Evolutionary conservation across 2,329 filamentous ascomycete genomes (phyloP), one percentile per base, ranked within the genome.

Genomic region (Clarireedia hainanense): DNA sequence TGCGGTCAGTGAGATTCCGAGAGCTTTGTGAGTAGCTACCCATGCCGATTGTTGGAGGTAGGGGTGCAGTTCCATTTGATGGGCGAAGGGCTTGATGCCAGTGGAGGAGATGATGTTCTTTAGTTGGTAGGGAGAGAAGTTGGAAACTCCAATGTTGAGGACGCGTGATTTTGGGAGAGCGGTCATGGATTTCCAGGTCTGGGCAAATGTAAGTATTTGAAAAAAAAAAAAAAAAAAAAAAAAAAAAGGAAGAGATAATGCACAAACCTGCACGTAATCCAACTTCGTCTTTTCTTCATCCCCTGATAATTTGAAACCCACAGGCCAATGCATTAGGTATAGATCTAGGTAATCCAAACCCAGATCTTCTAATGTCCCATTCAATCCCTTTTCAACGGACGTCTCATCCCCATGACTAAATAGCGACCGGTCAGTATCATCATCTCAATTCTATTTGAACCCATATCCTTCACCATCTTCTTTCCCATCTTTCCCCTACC

Each of bases 31-130:
- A 47, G 63, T 64, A 7, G 59, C 34, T 15, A 64, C 52, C 56
- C 64, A 68, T 2, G 56, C 40, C 1, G 60, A 52, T 24, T 85
- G 88, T 2, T 86, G 86, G 75, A 86, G 84, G 74, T 86, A 86
- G 27, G 86, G 88, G 73, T 91, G 87, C 15, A 91, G 78, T 72
- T 91, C 88, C 69, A 89, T 80, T 72, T 92, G 88, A 79, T 92
- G 90, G 61, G 88, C 87, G 15, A 86, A 85, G 5, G 80, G 80
- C 52, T 76, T 71, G 58, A 78, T 69, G 74, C 80, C 57, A 40
- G 54, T 57, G 15, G 24, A 30, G 3, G 37, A 40, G 2, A 61
- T 52, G 10, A 61, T 36, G n/a, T 51, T 39, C 5, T 50, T 27
- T 6, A 61, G 53, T 26, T 61, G 54, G 1, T 36, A n/a, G 1